A percentile compares a stretch with the other conserved stretches of the same genome.
phyloP scores from a whole-genome alignment of 805 yeast species.

The Myxozyma geophila region DNA sequence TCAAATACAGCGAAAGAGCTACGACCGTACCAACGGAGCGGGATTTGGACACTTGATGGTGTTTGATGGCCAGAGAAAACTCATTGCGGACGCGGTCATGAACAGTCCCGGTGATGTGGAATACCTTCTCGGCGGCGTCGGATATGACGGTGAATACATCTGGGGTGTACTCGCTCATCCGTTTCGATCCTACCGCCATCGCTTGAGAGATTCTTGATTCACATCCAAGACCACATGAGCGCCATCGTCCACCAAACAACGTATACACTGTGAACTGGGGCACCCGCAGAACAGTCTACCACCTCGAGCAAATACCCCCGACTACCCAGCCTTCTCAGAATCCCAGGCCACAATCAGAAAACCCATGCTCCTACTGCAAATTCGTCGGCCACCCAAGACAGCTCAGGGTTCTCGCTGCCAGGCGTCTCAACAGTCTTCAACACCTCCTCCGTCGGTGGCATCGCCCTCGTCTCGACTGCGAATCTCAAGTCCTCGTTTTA shows the following conservation, averaged over 20 bases:
- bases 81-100: slow-evolving; percentile 21
- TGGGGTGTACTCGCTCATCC: slow-evolving; percentile 21
- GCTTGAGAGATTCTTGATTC: slow-evolving; percentile 12
- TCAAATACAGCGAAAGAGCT: slow-evolving; percentile 7
- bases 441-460: slow-evolving; percentile 12
- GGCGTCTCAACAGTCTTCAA: slow-evolving; percentile 11
- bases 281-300: slow-evolving; percentile 13
- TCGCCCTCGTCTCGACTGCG: slow-evolving; percentile 23
- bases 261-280: slow-evolving; percentile 22
- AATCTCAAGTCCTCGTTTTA: slow-evolving; percentile 12
- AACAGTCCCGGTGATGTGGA: slow-evolving; percentile 15
- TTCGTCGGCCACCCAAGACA: slow-evolving; percentile 15
- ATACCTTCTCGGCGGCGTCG: slow-evolving; percentile 23
- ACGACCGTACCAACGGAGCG: slow-evolving; percentile 20
- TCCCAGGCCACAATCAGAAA: neutral
- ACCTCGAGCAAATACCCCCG: neutral
- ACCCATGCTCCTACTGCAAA: slow-evolving; percentile 25
- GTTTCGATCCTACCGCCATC: slow-evolving; percentile 19
- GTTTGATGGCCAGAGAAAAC: slow-evolving; percentile 19
- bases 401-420: slow-evolving; percentile 3
- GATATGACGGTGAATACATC: slow-evolving; percentile 21
- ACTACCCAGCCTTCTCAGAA: slow-evolving; percentile 11
- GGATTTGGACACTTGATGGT: slow-evolving; percentile 21
- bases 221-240: slow-evolving; percentile 21
- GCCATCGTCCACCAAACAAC: slow-evolving; percentile 19